phyloP scores from a whole-genome alignment of 768 basidiomycete species.

The Daedalea quercina region DNA sequence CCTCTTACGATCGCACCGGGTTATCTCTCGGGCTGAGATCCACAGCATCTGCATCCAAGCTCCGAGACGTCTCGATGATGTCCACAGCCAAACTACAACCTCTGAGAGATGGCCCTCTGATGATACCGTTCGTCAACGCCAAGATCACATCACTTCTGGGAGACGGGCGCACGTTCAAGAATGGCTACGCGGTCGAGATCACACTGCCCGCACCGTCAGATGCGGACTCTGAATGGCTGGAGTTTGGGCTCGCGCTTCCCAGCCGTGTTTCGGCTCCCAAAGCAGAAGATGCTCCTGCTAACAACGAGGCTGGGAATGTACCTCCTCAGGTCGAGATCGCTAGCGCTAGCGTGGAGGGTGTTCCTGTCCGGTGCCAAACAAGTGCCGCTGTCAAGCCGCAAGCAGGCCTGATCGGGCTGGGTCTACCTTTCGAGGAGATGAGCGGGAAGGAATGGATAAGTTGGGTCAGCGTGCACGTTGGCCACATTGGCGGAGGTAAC shows the following conservation, averaged over 20 bases:
- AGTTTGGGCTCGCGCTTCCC: slow-evolving; percentile 63
- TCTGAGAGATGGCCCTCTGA: slow-evolving; percentile 47
- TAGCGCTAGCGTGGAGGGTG: slow-evolving; percentile 56
- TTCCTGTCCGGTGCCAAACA: slow-evolving; percentile 56
- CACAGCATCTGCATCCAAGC: slow-evolving; percentile 2
- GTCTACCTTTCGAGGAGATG: slow-evolving; percentile 44
- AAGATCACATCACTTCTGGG: slow-evolving; percentile 45
- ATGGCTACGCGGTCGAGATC: slow-evolving; percentile 55
- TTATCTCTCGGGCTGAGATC: slow-evolving; percentile 14
- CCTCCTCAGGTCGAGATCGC: slow-evolving; percentile 47
- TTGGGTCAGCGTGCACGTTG: slow-evolving; percentile 59
- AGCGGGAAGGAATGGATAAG: slow-evolving; percentile 52
- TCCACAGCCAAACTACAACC: slow-evolving; percentile 20
- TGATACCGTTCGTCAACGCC: slow-evolving; percentile 54
- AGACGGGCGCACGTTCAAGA: slow-evolving; percentile 21
- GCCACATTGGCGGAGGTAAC: slow-evolving; percentile 41
- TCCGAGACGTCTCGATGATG: slow-evolving; percentile 20
- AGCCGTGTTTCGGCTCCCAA: not conserved
- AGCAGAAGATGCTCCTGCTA: not conserved
- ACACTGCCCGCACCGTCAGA: slow-evolving; percentile 49
- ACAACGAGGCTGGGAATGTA: slow-evolving; percentile 1
- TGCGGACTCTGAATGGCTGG: slow-evolving; percentile 64
- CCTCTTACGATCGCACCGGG: slow-evolving; percentile 15
- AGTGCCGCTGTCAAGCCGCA: slow-evolving; percentile 33
- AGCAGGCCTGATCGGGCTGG: slow-evolving; percentile 24